Evolutionary conservation across 441 rosid species (phyloP).

Genomic region (Arabidopsis hybrid): DNA sequence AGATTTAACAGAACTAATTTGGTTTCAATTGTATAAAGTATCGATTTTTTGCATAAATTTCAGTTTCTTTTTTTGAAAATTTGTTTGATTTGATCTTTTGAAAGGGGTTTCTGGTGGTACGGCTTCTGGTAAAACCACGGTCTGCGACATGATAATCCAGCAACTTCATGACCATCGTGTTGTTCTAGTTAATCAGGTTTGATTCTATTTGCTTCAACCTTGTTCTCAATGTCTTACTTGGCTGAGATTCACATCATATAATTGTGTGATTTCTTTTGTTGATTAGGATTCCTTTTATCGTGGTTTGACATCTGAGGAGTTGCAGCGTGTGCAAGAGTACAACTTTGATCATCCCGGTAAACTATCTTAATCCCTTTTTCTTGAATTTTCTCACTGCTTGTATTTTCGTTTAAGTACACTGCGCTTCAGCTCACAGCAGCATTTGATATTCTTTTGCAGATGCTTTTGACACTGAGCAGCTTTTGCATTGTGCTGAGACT

Average conservation of each 20-base stretch:
- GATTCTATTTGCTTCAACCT: neutral
- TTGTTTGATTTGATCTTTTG: constrained; percentile 9
- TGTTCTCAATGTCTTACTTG: constrained; percentile 4
- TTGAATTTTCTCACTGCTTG: neutral
- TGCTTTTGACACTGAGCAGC: constrained; percentile 98
- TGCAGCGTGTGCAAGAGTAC: constrained; percentile 86
- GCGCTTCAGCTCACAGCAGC: neutral
- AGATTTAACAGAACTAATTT: neutral
- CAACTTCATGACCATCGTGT: constrained; percentile 98
- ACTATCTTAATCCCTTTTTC: neutral
- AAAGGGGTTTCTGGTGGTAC: constrained; percentile 98
- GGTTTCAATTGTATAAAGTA: neutral
- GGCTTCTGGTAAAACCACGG: constrained; percentile 98
- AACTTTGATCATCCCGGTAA: constrained; percentile 99
- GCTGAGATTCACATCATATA: constrained; percentile 17
- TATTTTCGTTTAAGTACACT: neutral
- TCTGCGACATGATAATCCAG: constrained; percentile 97
- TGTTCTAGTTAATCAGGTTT: constrained; percentile 94
- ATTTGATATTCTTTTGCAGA: constrained; percentile 50
- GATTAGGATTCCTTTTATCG: constrained; percentile 96
- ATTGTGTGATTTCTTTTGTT: neutral
- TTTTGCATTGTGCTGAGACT: constrained; percentile 77
- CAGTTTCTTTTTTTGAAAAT: neutral
- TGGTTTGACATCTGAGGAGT: constrained; percentile 84
- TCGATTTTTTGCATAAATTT: neutral